Percentiles rank a stretch among this genome's conserved stretches.
phyloP scores from a whole-genome alignment of 768 basidiomycete genomes.

The Hygrocybe coccinea region DNA sequence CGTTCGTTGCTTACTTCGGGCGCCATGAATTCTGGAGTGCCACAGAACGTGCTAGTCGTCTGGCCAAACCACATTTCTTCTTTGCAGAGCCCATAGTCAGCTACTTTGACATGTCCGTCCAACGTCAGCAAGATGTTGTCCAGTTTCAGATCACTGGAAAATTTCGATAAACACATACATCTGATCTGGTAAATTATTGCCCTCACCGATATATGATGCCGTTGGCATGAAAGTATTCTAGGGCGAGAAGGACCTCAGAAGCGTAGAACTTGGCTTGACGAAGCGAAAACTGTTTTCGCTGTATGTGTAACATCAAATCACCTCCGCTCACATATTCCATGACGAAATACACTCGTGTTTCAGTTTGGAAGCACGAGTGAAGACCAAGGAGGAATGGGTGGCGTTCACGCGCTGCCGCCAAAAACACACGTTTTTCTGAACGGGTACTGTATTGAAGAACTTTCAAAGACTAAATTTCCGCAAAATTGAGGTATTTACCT shows the following conservation, averaged over 20 bases:
- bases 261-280: conserved; percentile 99
- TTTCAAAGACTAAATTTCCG: background rate
- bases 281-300: conserved; percentile 97
- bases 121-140: conserved; percentile 96
- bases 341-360: conserved; percentile 98
- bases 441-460: conserved; percentile 63
- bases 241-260: conserved; percentile 87
- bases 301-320: conserved; percentile 98
- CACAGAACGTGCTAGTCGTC: conserved; percentile 98
- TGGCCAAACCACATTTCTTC: conserved; percentile 97
- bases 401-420: conserved; percentile 92
- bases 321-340: conserved; percentile 99
- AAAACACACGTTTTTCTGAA: conserved; percentile 97
- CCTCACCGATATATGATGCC: conserved; percentile 95
- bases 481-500: conserved; percentile 52
- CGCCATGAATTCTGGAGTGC: conserved; percentile 99
- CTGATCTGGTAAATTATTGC: conserved; percentile 19
- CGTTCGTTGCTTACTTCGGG: conserved; percentile 68
- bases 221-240: conserved; percentile 97
- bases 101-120: conserved; percentile 97
- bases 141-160: conserved; percentile 83
- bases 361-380: conserved; percentile 99
- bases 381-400: conserved; percentile 96
- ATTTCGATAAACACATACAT: background rate
- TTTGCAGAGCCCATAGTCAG: conserved; percentile 98